phyloP scores from a whole-genome alignment of 768 basidiomycete genomes.

The Mycena maculata region DNA sequence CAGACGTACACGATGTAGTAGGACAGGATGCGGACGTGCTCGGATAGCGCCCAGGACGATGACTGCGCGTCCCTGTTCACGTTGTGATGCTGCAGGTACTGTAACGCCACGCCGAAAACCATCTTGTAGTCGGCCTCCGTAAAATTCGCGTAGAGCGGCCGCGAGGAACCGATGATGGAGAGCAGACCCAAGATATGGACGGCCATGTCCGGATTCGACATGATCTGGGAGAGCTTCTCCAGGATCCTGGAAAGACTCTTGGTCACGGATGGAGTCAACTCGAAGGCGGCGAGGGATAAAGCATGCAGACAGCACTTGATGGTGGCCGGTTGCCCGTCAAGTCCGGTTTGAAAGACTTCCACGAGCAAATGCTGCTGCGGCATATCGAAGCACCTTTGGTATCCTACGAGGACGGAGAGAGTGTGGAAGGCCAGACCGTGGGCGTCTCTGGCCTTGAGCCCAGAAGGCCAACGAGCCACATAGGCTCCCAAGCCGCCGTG shows the following conservation, averaged over 20 bases:
- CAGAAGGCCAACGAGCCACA: slow-evolving; percentile 68
- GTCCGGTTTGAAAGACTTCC: slow-evolving; percentile 75
- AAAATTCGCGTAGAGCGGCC: slow-evolving; percentile 86
- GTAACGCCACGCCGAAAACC: slow-evolving; percentile 93
- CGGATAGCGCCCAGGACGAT: slow-evolving; percentile 87
- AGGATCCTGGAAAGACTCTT: slow-evolving; percentile 84
- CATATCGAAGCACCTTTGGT: slow-evolving; percentile 80
- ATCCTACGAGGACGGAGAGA: slow-evolving; percentile 88
- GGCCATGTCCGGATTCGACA: slow-evolving; percentile 92
- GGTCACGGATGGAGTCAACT: slow-evolving; percentile 84
- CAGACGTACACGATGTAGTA: slow-evolving; percentile 94
- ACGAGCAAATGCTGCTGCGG: slow-evolving; percentile 76
- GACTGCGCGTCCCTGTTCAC: slow-evolving; percentile 63
- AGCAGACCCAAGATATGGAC: slow-evolving; percentile 97
- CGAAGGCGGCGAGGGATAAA: slow-evolving; percentile 87
- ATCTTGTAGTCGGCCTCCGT: slow-evolving; percentile 91
- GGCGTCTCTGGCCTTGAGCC: slow-evolving; percentile 81
- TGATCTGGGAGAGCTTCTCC: slow-evolving; percentile 90
- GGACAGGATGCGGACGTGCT: slow-evolving; percentile 90
- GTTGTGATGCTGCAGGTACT: slow-evolving; percentile 94
- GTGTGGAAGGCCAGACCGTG: slow-evolving; percentile 91
- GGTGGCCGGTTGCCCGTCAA: slow-evolving; percentile 76
- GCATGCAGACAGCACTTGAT: slow-evolving; percentile 94
- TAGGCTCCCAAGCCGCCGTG: slow-evolving; percentile 66
- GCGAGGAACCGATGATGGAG: slow-evolving; percentile 85